Conservation (phyloP, 176 grass and related monocot species). For the Carex scoparia region DNA sequence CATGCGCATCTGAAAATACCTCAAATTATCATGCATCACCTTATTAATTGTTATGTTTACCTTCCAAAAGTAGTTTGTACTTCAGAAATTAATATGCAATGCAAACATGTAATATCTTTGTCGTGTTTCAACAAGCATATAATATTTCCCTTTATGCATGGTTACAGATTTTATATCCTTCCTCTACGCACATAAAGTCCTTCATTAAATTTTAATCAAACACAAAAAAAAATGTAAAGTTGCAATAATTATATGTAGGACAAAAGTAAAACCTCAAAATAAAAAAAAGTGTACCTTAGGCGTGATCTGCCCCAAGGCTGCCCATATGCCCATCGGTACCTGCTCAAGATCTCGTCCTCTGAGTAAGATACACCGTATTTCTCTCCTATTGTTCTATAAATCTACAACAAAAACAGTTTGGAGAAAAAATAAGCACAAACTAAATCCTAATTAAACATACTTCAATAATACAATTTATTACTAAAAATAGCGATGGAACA, state of each 20-base stretch:
- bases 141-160: constrained; percentile 6
- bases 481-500: not conserved
- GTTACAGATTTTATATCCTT: constrained; percentile 13
- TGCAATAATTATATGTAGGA: not conserved
- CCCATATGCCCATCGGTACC: constrained; percentile 60
- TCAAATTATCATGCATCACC: not conserved
- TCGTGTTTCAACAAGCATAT: not conserved
- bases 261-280: not conserved
- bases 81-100: not conserved
- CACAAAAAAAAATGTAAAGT: not conserved
- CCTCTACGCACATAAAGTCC: not conserved
- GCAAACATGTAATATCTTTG: not conserved
- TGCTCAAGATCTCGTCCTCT: constrained; percentile 75
- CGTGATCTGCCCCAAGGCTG: constrained; percentile 89
- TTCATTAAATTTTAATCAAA: not conserved
- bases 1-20: not conserved
- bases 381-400: constrained; percentile 69
- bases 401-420: constrained; percentile 30
- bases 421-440: constrained; percentile 6
- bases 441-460: not conserved
- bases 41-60: not conserved
- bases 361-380: constrained; percentile 91
- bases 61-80: not conserved
- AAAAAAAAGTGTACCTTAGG: constrained; percentile 45
- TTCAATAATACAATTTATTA: not conserved